A percentile compares a stretch with the other conserved stretches of the same genome.
These are phyloP conservation scores for grape (Vitis vinifera) DNA, from an alignment of 164 flowering plant species.

Conservation along the genomic window ASM3070453v1 NC_081818.1:8435001-8435500, in stretches of 20 bases:
- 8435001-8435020: too few relatives aligned
- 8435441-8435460: neutral
- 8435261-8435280: conserved; percentile 88
- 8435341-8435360: conserved; percentile 91
- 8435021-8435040: too few relatives aligned
- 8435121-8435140: too few relatives aligned
- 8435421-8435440: neutral
- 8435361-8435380: conserved; percentile 86
- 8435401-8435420: conserved; percentile 73
- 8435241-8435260: conserved; percentile 91
- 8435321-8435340: conserved; percentile 93
- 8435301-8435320: conserved; percentile 88
- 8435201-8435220: neutral
- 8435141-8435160: neutral
- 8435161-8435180: conserved; percentile 1
- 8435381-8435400: conserved; percentile 92
- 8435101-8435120: too few relatives aligned
- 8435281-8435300: conserved; percentile 85
- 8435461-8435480: neutral
- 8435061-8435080: too few relatives aligned
- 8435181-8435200: neutral
- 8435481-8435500: neutral
- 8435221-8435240: conserved; percentile 2
- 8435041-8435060: too few relatives aligned
- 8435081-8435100: too few relatives aligned